phyloP scores from a whole-genome alignment of 805 yeast genomes.

The Candida hungchunana region DNA sequence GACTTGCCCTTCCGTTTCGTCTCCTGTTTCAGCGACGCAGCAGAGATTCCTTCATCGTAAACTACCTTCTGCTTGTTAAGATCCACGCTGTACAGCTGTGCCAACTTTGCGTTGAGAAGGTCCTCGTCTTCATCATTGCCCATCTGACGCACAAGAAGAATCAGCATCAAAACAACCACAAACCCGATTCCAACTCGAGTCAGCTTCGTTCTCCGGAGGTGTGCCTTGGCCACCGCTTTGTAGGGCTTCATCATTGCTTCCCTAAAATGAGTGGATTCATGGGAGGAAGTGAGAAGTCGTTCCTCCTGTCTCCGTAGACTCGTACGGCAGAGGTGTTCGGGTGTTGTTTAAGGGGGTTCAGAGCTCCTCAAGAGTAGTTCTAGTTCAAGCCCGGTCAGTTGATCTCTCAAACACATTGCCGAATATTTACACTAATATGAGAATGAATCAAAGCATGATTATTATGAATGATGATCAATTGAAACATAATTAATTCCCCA shows the following conservation, averaged over 20 bases:
- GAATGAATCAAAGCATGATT: too few species aligned
- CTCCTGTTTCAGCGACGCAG: too few species aligned
- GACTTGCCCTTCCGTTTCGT: constrained; percentile 11
- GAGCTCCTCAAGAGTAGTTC: too few species aligned
- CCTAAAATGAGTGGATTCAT: background rate
- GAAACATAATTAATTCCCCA: too few species aligned
- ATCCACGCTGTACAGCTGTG: constrained; percentile 7
- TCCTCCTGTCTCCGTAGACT: background rate
- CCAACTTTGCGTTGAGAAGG: constrained; percentile 8
- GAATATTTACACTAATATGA: too few species aligned
- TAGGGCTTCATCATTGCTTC: constrained; percentile 5
- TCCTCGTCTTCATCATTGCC: constrained; percentile 17
- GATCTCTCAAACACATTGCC: too few species aligned
- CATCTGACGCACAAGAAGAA: constrained; percentile 9
- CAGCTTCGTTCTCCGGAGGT: constrained; percentile 9
- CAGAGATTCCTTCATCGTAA: constrained; percentile 9
- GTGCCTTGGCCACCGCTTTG: constrained; percentile 5
- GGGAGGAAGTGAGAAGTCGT: background rate
- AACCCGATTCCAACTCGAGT: constrained; percentile 5
- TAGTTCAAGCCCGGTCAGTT: too few species aligned
- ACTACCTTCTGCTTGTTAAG: constrained; percentile 5
- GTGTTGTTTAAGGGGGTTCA: too few species aligned
- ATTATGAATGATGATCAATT: too few species aligned
- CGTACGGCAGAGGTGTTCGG: background rate
- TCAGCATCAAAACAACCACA: constrained; percentile 4